phyloP scores from a whole-genome alignment of 345 rosid species.

The Eucalyptus pauciflora region DNA sequence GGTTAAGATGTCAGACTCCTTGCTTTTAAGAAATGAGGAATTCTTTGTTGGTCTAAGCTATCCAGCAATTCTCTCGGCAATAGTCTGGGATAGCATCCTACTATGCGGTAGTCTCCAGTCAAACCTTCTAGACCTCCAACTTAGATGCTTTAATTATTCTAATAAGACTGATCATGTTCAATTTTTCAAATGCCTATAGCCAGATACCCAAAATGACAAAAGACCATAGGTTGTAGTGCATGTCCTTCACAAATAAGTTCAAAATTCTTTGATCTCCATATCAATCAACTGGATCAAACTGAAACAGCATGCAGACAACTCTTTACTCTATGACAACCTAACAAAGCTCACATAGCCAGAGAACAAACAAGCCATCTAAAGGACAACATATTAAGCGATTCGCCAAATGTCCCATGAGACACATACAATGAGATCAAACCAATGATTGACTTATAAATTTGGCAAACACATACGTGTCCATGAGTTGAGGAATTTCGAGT shows the following conservation, averaged over 20 bases:
- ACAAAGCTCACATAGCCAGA: background rate
- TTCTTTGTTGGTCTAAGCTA: background rate
- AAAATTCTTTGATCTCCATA: background rate
- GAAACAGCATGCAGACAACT: background rate
- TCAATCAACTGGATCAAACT: background rate
- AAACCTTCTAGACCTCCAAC: background rate
- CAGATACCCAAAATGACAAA: background rate
- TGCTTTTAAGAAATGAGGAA: background rate
- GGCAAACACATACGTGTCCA: constrained; percentile 82
- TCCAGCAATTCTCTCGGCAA: background rate
- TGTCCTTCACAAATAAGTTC: background rate
- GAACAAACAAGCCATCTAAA: background rate
- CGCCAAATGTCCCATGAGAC: background rate
- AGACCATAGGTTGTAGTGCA: background rate
- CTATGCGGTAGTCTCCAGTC: background rate
- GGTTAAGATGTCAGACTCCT: background rate
- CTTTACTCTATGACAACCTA: background rate
- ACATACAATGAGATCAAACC: background rate
- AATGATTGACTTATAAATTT: background rate
- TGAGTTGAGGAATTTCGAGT: constrained; percentile 99
- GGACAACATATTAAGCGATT: background rate
- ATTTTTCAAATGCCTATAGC: background rate
- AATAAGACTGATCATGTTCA: background rate
- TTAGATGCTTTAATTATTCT: background rate
- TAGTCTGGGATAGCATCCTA: background rate